Evolutionary conservation across 108 stramenopile species (phyloP).

Genomic region (Discostella stelligeroides): DNA sequence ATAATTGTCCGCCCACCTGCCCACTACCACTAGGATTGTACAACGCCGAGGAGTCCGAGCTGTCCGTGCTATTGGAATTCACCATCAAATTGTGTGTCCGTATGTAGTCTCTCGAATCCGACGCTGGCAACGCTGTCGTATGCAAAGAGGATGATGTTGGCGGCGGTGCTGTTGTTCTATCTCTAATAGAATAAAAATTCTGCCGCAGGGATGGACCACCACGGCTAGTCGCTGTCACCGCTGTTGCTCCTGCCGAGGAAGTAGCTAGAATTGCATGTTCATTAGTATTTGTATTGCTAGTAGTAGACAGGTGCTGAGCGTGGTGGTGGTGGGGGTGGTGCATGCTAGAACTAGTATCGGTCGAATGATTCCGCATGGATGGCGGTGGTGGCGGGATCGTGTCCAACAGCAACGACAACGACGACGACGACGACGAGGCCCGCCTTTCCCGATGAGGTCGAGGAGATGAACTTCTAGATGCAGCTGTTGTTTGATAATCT

Average conservation of each 20-base stretch:
- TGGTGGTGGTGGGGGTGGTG: conserved; percentile 18
- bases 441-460: no score
- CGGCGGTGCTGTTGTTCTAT: conserved; percentile 15
- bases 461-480: conserved; percentile 10
- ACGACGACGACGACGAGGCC: no score
- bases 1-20: not conserved
- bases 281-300: no score
- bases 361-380: not conserved
- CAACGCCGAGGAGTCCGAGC: conserved; percentile 17
- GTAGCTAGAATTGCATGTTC: no score
- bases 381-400: conserved; percentile 26
- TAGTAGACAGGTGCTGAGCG: not conserved
- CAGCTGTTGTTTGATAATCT: conserved; percentile 8
- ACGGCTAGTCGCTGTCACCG: not conserved
- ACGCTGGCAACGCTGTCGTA: conserved; percentile 11
- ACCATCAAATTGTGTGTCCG: conserved; percentile 6
- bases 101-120: conserved; percentile 31
- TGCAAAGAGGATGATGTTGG: no score
- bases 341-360: conserved; percentile 9
- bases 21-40: not conserved
- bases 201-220: conserved; percentile 30
- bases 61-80: conserved; percentile 15
- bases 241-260: no score
- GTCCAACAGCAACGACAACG: conserved; percentile 21
- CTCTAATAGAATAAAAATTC: conserved; percentile 27